Conservation (phyloP, 2,329 filamentous ascomycete species). For the Fusarium secorum region DNA sequence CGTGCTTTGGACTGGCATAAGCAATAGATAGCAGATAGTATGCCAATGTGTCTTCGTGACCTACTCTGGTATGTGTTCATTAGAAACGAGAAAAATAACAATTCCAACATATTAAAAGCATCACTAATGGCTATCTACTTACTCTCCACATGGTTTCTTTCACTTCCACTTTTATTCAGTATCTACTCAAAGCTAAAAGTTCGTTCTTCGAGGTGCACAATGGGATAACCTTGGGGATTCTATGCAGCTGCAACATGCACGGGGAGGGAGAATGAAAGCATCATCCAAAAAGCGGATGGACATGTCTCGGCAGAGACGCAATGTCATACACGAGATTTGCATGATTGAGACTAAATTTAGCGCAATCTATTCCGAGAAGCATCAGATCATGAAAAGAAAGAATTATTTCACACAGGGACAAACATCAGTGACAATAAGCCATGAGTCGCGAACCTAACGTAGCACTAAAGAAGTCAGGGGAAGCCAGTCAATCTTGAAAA, state of each 20-base stretch:
- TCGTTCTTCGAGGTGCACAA: not conserved
- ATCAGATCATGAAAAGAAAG: no score
- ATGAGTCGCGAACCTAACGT: fast-evolving
- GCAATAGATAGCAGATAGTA: no score
- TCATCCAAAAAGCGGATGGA: not conserved
- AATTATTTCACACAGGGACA: no score
- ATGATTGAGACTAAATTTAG: fast-evolving
- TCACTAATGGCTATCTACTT: no score
- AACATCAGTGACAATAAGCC: fast-evolving
- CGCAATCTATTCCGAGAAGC: fast-evolving
- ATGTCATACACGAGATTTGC: fast-evolving
- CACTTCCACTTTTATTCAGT: no score
- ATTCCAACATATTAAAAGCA: no score
- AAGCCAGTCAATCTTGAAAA: not conserved
- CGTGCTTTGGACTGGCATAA: fast-evolving
- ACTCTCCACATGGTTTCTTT: no score
- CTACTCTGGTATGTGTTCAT: no score
- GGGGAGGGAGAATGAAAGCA: fast-evolving
- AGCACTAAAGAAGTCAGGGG: fast-evolving
- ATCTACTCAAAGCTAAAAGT: no score
- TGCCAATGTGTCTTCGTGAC: no score
- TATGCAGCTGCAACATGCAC: not conserved
- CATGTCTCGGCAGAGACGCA: fast-evolving
- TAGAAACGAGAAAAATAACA: no score
- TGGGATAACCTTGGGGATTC: fast-evolving